phyloP scores from a whole-genome alignment of 2,329 filamentous ascomycete genomes.

The Paracamarosporium sp. region DNA sequence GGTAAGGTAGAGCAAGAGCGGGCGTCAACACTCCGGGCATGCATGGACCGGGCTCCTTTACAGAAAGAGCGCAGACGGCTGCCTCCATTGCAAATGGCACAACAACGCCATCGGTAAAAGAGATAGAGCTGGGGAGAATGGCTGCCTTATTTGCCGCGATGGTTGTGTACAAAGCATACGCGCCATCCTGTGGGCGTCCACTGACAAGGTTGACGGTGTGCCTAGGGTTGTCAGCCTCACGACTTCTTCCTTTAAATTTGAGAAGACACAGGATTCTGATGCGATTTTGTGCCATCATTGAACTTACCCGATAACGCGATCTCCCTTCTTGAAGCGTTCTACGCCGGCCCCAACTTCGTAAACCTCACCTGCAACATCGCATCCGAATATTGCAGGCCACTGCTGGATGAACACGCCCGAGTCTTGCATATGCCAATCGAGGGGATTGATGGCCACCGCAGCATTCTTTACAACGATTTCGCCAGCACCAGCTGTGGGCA shows the following conservation, averaged over 20 bases:
- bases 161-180: conserved; percentile 38
- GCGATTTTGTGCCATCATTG: background rate
- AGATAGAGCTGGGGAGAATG: conserved; percentile 49
- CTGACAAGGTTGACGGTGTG: conserved; percentile 29
- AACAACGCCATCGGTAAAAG: conserved; percentile 48
- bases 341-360: conserved; percentile 51
- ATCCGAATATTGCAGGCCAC: conserved; percentile 40
- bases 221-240: conserved; percentile 8
- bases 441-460: conserved; percentile 35
- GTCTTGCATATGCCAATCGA: conserved; percentile 31
- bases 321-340: conserved; percentile 48
- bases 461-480: conserved; percentile 36
- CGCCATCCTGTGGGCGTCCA: conserved; percentile 27
- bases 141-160: conserved; percentile 44
- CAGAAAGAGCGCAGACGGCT: conserved; percentile 49
- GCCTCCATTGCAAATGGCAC: conserved; percentile 52
- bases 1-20: conserved; percentile 47
- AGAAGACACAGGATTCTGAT: too few relatives aligned
- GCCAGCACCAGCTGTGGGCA: conserved; percentile 24
- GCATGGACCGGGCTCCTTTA: conserved; percentile 32
- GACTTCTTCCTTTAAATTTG: background rate
- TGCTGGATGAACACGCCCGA: conserved; percentile 40
- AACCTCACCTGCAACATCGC: conserved; percentile 53
- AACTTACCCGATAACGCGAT: conserved; percentile 49
- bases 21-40: conserved; percentile 28